Percentiles rank a stretch among this genome's conserved stretches.
Evolutionary conservation across 108 stramenopile species (phyloP).

Genomic region (Skeletonema costatum): DNA sequence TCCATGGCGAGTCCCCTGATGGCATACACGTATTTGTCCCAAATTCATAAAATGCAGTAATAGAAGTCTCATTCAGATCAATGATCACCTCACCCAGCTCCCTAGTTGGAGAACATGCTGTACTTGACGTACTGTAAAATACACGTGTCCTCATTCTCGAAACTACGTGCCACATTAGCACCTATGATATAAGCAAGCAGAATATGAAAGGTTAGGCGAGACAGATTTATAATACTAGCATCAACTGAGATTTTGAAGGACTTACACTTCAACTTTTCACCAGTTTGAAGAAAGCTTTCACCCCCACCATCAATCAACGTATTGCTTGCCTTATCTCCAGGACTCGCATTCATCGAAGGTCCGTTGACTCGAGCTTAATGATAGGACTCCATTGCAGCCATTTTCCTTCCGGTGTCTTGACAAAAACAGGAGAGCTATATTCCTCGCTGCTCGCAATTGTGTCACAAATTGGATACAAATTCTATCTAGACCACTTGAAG

Average conservation of each 20-base stretch:
- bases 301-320: constrained; percentile 51
- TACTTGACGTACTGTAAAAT: constrained; percentile 25
- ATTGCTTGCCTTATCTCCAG: background rate
- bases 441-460: constrained; percentile 21
- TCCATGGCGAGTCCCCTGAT: constrained; percentile 51
- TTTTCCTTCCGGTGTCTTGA: constrained; percentile 29
- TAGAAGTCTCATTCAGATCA: constrained; percentile 12
- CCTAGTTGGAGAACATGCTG: constrained; percentile 24
- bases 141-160: constrained; percentile 60
- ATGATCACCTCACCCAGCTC: constrained; percentile 30
- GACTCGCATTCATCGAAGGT: constrained; percentile 44
- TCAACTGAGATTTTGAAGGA: background rate
- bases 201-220: too few relatives aligned
- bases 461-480: constrained; percentile 17
- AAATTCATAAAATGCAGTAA: constrained; percentile 19
- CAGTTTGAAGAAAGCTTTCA: constrained; percentile 10
- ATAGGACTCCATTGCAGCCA: constrained; percentile 45
- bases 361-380: constrained; percentile 32
- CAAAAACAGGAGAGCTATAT: constrained; percentile 38
- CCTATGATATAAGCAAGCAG: background rate
- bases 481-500: constrained; percentile 12
- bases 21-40: constrained; percentile 54
- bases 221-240: too few relatives aligned
- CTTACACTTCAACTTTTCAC: constrained; percentile 40
- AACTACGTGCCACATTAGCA: constrained; percentile 44